Evolutionary conservation across 2,329 filamentous ascomycete genomes (phyloP), one percentile per base, ranked within the genome.

Genomic region (Chaetomiaceae sp.): DNA sequence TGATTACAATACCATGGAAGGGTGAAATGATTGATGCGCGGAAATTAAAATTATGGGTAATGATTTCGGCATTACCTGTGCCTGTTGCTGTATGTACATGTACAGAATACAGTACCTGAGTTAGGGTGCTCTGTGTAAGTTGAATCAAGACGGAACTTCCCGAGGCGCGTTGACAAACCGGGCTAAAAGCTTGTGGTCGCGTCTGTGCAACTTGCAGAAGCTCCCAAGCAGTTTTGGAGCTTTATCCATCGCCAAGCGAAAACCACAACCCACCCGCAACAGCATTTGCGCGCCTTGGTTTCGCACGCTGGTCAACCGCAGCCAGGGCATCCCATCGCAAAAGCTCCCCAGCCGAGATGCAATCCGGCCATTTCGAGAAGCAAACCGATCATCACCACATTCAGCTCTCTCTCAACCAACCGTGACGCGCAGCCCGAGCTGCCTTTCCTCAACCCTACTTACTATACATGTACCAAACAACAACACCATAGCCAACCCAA

Each of bases 361-460:
- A 33, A 45, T 21, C 16, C 34, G 48, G 64, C 62, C 49, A 59
- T 60, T 27, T 64, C 66, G 18, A 71, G n/a, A n/a, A n/a, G 66
- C 33, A 62, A 27, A 20, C 13, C 16, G 21, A 49, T 14, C n/a
- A n/a, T 7, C 11, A 4, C 47, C 27, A 10, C 38, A 3, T 20
- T 29, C 6, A 8, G n/a, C 30, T 20, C 14, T 10, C 21, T 16
- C 37, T 29, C n/a, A 32, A 30, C 33, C 40, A 23, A 44, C 5
- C 16, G 14, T 18, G 25, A 23, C 40, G 30, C 40, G 40, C 38
- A 42, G 10, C 6, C 23, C 10, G 38, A 33, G 20, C 38, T 20
- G 16, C 16, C 20, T 36, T 36, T 20, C n/a, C n/a, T n/a, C n/a
- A n/a, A n/a, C n/a, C n/a, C n/a, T n/a, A n/a, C n/a, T n/a, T n/a